Conservation (phyloP, 352 stramenopile species). For the Globisporangium ultimum region DNA sequence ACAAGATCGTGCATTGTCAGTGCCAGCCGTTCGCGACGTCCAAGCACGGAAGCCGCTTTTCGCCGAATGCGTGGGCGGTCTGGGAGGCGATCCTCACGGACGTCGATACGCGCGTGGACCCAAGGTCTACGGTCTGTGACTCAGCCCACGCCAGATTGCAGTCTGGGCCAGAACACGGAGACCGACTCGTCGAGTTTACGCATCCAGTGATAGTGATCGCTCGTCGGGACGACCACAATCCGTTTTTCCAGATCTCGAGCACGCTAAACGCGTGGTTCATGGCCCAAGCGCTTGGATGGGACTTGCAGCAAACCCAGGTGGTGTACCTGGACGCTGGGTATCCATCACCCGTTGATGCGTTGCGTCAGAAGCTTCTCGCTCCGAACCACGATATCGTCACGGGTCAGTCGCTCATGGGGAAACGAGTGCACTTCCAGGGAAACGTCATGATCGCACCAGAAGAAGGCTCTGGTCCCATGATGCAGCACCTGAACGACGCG, state of each 20-base stretch:
- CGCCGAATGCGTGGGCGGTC: too few species aligned
- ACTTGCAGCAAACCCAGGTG: conserved; percentile 28
- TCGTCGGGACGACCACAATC: conserved; percentile 25
- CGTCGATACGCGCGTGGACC: too few species aligned
- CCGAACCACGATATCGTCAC: conserved; percentile 25
- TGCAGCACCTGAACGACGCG: conserved; percentile 43
- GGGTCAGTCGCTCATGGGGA: conserved; percentile 25
- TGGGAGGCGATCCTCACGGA: too few species aligned
- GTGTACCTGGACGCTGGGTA: conserved; percentile 46
- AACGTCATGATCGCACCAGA: conserved; percentile 29
- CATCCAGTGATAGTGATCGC: conserved; percentile 17
- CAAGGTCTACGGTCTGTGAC: too few species aligned
- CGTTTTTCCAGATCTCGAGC: conserved; percentile 23
- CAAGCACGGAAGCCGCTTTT: too few species aligned
- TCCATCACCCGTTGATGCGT: conserved; percentile 32
- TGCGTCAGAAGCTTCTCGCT: conserved; percentile 39
- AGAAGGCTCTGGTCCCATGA: conserved; percentile 38
- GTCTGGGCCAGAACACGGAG: too few species aligned
- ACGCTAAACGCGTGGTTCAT: conserved; percentile 25
- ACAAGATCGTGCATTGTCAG: conserved; percentile 4
- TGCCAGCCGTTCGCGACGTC: neutral
- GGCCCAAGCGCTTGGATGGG: conserved; percentile 21
- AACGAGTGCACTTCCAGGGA: conserved; percentile 32
- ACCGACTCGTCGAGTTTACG: too few species aligned
- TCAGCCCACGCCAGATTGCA: too few species aligned